phyloP scores from a whole-genome alignment of 2,329 filamentous ascomycete species.

The Hypoxylon sp. region DNA sequence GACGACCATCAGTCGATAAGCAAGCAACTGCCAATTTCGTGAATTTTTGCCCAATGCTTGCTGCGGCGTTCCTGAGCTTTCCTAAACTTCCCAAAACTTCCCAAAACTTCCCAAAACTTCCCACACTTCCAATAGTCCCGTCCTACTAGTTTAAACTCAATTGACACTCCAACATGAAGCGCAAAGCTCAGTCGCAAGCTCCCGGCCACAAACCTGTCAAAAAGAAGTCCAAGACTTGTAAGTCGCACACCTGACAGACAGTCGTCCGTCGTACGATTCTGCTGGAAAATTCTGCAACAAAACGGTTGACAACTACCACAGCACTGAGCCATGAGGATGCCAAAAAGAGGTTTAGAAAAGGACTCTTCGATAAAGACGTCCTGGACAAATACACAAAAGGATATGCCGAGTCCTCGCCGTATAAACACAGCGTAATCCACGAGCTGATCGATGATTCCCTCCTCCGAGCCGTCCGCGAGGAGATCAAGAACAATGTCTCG shows the following conservation, averaged over 20 bases:
- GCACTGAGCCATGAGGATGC: constrained; percentile 66
- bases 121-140: constrained; percentile 17
- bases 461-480: constrained; percentile 86
- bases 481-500: constrained; percentile 90
- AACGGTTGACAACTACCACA: constrained; percentile 50
- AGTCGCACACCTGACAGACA: constrained; percentile 37
- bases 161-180: constrained; percentile 66
- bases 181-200: constrained; percentile 68
- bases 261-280: constrained; percentile 35
- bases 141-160: constrained; percentile 36
- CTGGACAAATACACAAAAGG: constrained; percentile 72
- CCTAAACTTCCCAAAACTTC: constrained; percentile 13
- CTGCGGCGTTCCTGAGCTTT: constrained; percentile 12
- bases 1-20: constrained; percentile 39
- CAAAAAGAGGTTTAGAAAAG: constrained; percentile 73
- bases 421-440: constrained; percentile 93
- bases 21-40: constrained; percentile 16
- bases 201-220: constrained; percentile 62
- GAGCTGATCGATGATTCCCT: constrained; percentile 84
- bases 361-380: constrained; percentile 73
- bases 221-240: constrained; percentile 67
- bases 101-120: constrained; percentile 14
- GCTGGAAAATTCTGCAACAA: constrained; percentile 15
- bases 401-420: constrained; percentile 77
- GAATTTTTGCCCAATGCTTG: constrained; percentile 9